Base-by-base conservation (phyloP, 371 early-diverging fungal species). In the Entomophthora muscae region DNA sequence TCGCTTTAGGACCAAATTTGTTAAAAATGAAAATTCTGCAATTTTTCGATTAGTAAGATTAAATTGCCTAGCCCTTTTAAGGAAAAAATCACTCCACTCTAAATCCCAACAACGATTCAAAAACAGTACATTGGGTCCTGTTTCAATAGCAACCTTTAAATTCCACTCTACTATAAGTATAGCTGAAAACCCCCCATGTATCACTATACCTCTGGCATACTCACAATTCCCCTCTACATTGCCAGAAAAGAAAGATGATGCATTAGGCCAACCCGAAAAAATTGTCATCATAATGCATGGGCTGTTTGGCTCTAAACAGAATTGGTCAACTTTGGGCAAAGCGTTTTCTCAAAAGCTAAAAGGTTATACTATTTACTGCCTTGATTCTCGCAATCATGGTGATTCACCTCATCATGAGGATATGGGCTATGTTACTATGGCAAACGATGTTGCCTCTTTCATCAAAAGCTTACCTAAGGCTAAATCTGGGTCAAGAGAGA, bases 311-410 rank as follows among this genome's bases (percentile, higher is more conserved):
- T 88, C 89, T 1, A 93, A 95, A 71, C 91, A 93, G 66, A 94
- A 94, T 72, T 93, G 94, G 93, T 73, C 79, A 31, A 83, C 90
- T 2, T 76, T 95, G n/a, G 78, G 85, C 55, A 87, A 86, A 66
- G 75, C 83, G 27, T 74, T 94, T 58, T 70, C 83, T 21, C 70
- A 71, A 22, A 75, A 78, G 1, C 72, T 89, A 12, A 70, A 68
- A 24, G 17, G 42, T 10, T 42, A 42, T 42, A 72, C 76, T 30
- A 82, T 91, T 1, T 80, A 82, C 56, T 72, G 88, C 0, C 66
- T 92, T 55, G 97, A 96, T 72, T 76, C 91, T 67, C 80, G 95
- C 33, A 94, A 96, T 72, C 97, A 96, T 68, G 97, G 97, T 30
- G 91, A 90, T 29, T 89, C 90, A 63, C 84, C 84, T 2, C 94